Percentiles rank a stretch among this genome's conserved stretches.
Conservation (phyloP, 2,329 filamentous ascomycete species). For the Stachybotrys echinatus region DNA sequence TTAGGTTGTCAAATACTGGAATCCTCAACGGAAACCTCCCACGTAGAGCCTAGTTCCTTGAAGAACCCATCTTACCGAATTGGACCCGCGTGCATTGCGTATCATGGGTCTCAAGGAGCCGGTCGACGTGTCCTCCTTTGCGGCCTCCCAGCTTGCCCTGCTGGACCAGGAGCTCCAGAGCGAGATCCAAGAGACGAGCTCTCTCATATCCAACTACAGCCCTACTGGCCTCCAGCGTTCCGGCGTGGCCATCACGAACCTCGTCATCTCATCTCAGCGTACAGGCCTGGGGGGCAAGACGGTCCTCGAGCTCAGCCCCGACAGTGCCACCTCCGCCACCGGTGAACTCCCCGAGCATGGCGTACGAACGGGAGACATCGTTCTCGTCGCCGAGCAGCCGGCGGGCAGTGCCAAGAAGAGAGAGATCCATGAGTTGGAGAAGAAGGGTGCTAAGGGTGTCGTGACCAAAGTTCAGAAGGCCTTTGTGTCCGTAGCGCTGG, state of each 20-base stretch:
- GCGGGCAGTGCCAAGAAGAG: constrained; percentile 66
- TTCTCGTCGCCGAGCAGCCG: constrained; percentile 70
- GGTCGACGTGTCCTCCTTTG: constrained; percentile 64
- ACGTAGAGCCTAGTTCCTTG: background rate
- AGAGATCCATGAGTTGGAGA: constrained; percentile 66
- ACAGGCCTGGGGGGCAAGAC: constrained; percentile 91
- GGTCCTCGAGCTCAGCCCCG: constrained; percentile 72
- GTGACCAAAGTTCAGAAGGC: constrained; percentile 58
- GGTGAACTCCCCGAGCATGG: constrained; percentile 68
- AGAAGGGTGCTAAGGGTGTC: constrained; percentile 64
- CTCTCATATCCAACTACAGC: constrained; percentile 61
- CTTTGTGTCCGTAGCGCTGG: constrained; percentile 61
- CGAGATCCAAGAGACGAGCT: constrained; percentile 65
- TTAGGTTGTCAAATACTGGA: background rate
- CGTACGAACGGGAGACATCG: constrained; percentile 71
- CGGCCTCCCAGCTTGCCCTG: constrained; percentile 63
- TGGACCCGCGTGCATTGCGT: background rate
- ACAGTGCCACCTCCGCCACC: constrained; percentile 56
- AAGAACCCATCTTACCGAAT: background rate
- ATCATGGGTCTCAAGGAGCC: constrained; percentile 32
- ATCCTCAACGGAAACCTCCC: background rate
- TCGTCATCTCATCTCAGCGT: constrained; percentile 67
- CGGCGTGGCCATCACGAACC: constrained; percentile 73
- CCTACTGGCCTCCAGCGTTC: constrained; percentile 67
- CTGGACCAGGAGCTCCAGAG: constrained; percentile 66